Base-by-base conservation (phyloP, 2,329 filamentous ascomycete species). In the Colletotrichum eleusines region DNA sequence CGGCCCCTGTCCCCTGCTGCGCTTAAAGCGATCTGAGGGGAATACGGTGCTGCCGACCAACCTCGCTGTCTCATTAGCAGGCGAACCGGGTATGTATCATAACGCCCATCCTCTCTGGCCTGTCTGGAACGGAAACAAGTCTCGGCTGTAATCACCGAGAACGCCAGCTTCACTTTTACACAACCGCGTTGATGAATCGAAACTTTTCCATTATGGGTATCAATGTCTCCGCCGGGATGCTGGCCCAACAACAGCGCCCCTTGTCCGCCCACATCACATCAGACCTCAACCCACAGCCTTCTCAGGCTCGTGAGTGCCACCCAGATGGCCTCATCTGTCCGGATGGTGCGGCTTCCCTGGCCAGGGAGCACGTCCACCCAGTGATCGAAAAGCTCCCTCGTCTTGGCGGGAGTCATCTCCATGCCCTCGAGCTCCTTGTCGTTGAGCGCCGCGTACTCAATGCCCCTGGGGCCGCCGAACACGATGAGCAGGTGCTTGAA, bases 281-380 rank as follows among this genome's bases (percentile, higher is more conserved):
- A 78, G 16, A 73, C 74, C 26, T 76, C 76, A 40, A 84, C 82
- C 88, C 85, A 91, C 69, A 91, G 74, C 70, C 83, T 85, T 76
- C 90, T 87, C 77, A 96, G 77, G 2, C 89, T 89, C 76, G 91
- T 91, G 78, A 97, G 79, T 0, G 90, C 93, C 77, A 96, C 88
- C 82, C 92, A 93, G 23, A 97, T 81, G 1, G 94, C 93, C 81
- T 97, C 94, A 75, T 97, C 94, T 0, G 94, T 96, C 72, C 92
- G 84, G 72, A 97, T 95, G 1, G 91, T 94, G 75, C 94, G 85
- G 78, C 92, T 95, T 0, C 93, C 94, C 79, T 97, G 94, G 1
- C 90, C 89, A 4, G 93, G 92, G 73, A 94, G 85, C 54, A 96
- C 86, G 79, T 97, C 93, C 23, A 97, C 85, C 93, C 93, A 97